These are phyloP conservation scores for Corylus heterophylla DNA, from an alignment of 306 rosid species.

Conservation along the genomic window DNA sequence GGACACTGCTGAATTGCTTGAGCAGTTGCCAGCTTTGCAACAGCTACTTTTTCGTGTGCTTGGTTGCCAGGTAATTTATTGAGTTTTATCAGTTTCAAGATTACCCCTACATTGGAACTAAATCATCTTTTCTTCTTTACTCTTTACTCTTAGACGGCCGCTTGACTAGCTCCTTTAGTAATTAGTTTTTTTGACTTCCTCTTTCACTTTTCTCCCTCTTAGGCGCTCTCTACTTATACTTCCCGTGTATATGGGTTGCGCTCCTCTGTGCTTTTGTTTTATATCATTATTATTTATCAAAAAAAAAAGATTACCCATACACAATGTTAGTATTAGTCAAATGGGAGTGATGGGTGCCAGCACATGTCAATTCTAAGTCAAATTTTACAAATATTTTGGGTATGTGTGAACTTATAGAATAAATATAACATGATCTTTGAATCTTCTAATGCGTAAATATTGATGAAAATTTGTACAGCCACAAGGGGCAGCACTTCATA, in stretches of 20 bases:
- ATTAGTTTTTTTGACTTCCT: too few relatives aligned
- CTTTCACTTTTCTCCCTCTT: too few relatives aligned
- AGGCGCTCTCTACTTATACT: too few relatives aligned
- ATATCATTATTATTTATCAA: too few relatives aligned
- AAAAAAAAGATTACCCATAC: neutral
- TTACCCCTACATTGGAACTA: neutral
- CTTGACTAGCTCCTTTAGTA: too few relatives aligned
- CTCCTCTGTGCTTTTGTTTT: too few relatives aligned
- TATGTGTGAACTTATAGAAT: neutral
- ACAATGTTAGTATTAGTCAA: neutral
- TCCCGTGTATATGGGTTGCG: too few relatives aligned
- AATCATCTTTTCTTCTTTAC: too few relatives aligned
- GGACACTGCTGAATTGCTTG: conserved; percentile 85
- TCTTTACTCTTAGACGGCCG: too few relatives aligned
- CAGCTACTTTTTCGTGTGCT: conserved; percentile 88
- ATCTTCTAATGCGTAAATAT: conserved; percentile 14
- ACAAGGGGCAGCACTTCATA: conserved; percentile 90
- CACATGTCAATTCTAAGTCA: conserved; percentile 5
- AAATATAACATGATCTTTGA: conserved; percentile 11
- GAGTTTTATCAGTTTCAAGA: conserved; percentile 15
- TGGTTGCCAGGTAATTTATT: conserved; percentile 76
- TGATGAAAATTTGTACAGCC: conserved; percentile 58
- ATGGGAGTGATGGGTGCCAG: conserved; percentile 9
- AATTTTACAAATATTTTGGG: conserved; percentile 6
- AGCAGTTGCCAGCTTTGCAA: conserved; percentile 92